Conservation (phyloP, 2,329 filamentous ascomycete genomes). For the Diplodia sapinea region DNA sequence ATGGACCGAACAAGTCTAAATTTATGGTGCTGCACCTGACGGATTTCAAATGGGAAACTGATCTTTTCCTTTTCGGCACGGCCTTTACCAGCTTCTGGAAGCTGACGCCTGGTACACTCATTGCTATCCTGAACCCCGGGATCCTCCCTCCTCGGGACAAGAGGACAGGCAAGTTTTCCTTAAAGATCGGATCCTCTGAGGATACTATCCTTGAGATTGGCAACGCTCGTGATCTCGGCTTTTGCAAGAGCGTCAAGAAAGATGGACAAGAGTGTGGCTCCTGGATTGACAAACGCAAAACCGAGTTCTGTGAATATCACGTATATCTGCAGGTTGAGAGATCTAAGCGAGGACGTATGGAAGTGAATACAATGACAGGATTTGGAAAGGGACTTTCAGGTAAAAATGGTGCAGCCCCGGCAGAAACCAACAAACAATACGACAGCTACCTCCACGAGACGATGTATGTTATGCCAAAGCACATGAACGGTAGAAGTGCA, state of each 20-base stretch:
- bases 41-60: conserved; percentile 87
- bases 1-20: conserved; percentile 70
- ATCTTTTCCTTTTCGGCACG: conserved; percentile 88
- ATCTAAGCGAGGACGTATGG: conserved; percentile 70
- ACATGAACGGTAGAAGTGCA: conserved; percentile 52
- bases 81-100: conserved; percentile 96
- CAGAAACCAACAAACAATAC: conserved; percentile 50
- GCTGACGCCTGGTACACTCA: conserved; percentile 84
- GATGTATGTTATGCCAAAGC: conserved; percentile 50
- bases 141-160: conserved; percentile 85
- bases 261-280: conserved; percentile 79
- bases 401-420: conserved; percentile 37
- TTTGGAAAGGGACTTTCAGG: conserved; percentile 33
- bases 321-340: conserved; percentile 81
- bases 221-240: conserved; percentile 80
- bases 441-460: conserved; percentile 64
- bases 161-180: conserved; percentile 82
- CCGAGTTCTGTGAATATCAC: conserved; percentile 92
- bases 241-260: conserved; percentile 82
- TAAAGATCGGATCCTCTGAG: conserved; percentile 82
- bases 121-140: conserved; percentile 89
- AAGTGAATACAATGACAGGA: conserved; percentile 74
- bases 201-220: conserved; percentile 93
- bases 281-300: conserved; percentile 89
- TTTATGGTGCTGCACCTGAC: conserved; percentile 92